Base-by-base conservation (phyloP, 2,329 filamentous ascomycete species). In the Fusarium sterilihyphosum region DNA sequence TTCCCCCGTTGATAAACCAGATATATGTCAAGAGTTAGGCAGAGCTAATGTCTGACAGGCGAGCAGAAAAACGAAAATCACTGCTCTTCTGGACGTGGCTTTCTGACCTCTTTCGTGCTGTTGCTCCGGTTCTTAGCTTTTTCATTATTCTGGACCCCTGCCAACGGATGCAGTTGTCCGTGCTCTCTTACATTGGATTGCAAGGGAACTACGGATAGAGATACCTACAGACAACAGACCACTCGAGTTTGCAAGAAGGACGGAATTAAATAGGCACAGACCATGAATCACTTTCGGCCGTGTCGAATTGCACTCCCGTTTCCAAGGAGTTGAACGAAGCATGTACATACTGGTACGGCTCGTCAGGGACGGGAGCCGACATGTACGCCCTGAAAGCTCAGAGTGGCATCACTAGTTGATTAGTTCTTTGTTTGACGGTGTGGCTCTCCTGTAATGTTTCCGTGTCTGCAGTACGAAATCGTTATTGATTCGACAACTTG, bases 181-280 rank as follows among this genome's bases (percentile, higher is more conserved):
- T 73, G 71, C 71, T 73, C 59, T 71, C 61, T 43, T 60, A 61
- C 67, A 61, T 67, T 65, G 63, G 29, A 54, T 38, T 65, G 33
- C 70, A 73, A 73, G 65, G 69, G 65, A 73, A 52, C 61, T 67
- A n/a, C n/a, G n/a, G n/a, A n/a, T n/a, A 59, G 57, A 61, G 50
- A 60, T 68, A 58, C 52, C 49, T 50, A 65, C 58, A 70, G 43
- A 37, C 56, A 49, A 59, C 41, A 50, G 41, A 41, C 41, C 41
- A 59, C 56, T 59, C 37, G 56, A 60, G 43, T 58, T 71, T 71
- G 22, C 29, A 65, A 73, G 57, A 73, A 69, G 62, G 71, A 73
- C 67, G 62, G 61, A 61, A 71, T 62, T 47, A 54, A 41, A 49
- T 56, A 71, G 71, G 67, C 71, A 73, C 71, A 73, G 71, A 74